A percentile compares a stretch with the other conserved stretches of the same genome.
phyloP scores from a whole-genome alignment of 2,329 filamentous ascomycete species.

The Aspergillus flavus region DNA sequence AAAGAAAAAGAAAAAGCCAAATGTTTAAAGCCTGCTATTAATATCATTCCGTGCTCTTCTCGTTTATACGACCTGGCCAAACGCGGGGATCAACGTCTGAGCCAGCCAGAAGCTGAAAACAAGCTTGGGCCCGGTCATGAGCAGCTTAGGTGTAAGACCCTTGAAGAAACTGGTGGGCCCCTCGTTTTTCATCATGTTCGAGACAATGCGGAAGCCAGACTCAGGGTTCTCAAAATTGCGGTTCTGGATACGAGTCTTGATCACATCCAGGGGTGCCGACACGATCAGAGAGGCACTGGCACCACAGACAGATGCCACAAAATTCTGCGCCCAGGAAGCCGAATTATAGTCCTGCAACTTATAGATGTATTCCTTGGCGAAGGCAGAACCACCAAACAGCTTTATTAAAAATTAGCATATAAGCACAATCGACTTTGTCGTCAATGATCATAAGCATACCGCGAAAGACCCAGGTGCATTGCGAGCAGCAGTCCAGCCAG shows the following conservation, averaged over 20 bases:
- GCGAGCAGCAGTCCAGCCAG: constrained; percentile 95
- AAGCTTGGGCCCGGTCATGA: constrained; percentile 98
- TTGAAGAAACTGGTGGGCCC: constrained; percentile 92
- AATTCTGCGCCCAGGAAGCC: constrained; percentile 93
- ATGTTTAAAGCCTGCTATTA: constrained; percentile 19
- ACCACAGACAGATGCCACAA: constrained; percentile 91
- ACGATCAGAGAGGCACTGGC: constrained; percentile 94
- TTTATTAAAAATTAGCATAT: constrained; percentile 39
- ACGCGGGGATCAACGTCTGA: constrained; percentile 94
- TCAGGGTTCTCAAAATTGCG: constrained; percentile 98
- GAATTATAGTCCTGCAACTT: constrained; percentile 91
- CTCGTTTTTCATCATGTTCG: constrained; percentile 92
- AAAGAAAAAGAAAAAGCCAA: not conserved
- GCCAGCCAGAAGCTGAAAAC: constrained; percentile 99
- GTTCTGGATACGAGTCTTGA: constrained; percentile 98
- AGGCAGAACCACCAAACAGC: constrained; percentile 96
- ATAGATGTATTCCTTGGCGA: constrained; percentile 96
- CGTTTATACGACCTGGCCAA: constrained; percentile 66
- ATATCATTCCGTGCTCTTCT: constrained; percentile 6
- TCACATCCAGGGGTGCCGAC: constrained; percentile 93
- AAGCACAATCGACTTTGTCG: not conserved
- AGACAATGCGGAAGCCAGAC: constrained; percentile 86
- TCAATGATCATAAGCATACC: constrained; percentile 56
- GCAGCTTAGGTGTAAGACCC: constrained; percentile 91
- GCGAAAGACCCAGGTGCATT: constrained; percentile 98